Base-by-base conservation (phyloP, 2,329 filamentous ascomycete species). In the Cercospora nicotianae region DNA sequence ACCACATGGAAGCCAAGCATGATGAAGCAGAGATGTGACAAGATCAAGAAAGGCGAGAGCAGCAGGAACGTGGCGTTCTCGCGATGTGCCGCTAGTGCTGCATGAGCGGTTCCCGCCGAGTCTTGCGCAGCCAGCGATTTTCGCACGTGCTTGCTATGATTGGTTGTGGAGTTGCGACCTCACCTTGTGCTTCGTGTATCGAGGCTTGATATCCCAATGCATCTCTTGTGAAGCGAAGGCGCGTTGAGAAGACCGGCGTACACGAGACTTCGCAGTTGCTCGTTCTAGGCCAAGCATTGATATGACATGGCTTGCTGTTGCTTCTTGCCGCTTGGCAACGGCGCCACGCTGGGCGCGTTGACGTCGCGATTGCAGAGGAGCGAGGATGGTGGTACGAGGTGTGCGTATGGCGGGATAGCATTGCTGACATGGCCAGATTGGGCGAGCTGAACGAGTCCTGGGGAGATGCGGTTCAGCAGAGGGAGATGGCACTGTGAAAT, bases 261-360 rank as follows among this genome's bases (percentile, higher is more conserved):
- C 10, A 20, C 20, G 42, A 48, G 42, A 48, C 18, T 18, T 20
- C 45, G 18, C 45, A 6, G 8, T 28, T 26, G 48, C 48, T 53
- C 48, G 48, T 53, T 53, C 48, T 16, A 53, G 48, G 23, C 48
- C 48, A 53, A 53, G 48, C 48, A 53, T 53, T 53, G 48, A 53
- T 13, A 53, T 23, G 20, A 53, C 12, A 53, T 53, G 48, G 48
- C 48, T 53, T 53, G 48, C 48, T 26, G 20, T 53, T 53, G 48
- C 48, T 53, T 53, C 48, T 53, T 26, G 18, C 20, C 48, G 20
- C 48, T 53, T 53, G 48, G 48, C 48, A 53, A 16, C 48, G 48
- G 48, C 48, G 48, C 18, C 20, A 53, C 48, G 48, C 48, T 53
- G 48, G 48, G 48, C 48, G 48, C 12, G 48, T 18, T 20, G 18